Base-by-base conservation (phyloP, 1,139 yeast species). In the Waltiozyma sp. region DNA sequence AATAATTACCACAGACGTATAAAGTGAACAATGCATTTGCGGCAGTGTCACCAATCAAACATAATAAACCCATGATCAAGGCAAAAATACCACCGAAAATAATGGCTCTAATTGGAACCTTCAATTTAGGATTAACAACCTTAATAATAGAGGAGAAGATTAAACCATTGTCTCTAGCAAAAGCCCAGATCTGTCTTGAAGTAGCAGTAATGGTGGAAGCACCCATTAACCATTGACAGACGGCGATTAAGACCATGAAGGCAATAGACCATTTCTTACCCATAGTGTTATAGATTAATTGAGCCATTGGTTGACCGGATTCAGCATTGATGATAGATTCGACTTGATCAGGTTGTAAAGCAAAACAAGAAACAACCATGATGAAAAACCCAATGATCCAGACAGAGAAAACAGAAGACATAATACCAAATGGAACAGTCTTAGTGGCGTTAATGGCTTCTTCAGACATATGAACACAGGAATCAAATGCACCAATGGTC, bases 391-490 rank as follows among this genome's bases (percentile, higher is more conserved):
- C 87, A 10, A 79, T 57, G 33, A 73, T 45, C 61, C 77, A 72
- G 57, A 86, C 77, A 43, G 69, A 68, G n/a, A 68, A 51, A 49
- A 78, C 77, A 23, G 79, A 69, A 24, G 72, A 65, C 43, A 71
- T 59, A 43, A 77, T 80, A 19, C 87, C 88, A 42, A 73, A 60
- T 21, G 88, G 87, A 19, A 80, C 79, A 23, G 82, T 75, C 45
- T 63, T 66, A 13, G 77, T 67, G 16, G 87, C 84, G 53, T 77
- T 73, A 38, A 66, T 65, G 24, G 83, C 81, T 56, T 81, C 88
- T 59, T 81, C 89, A 23, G 78, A 69, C 74, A 80, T 74, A 59
- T 80, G 88, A 41, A 80, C 77, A 50, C 81, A 78, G 2, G 82
- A 74, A 57, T 81, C 88, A 57, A 78, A 80, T 0, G 83, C 80